These are phyloP conservation scores for Penicillium simplicissimum DNA, from an alignment of 495 filamentous ascomycete genomes.

Conservation along the genomic window DNA sequence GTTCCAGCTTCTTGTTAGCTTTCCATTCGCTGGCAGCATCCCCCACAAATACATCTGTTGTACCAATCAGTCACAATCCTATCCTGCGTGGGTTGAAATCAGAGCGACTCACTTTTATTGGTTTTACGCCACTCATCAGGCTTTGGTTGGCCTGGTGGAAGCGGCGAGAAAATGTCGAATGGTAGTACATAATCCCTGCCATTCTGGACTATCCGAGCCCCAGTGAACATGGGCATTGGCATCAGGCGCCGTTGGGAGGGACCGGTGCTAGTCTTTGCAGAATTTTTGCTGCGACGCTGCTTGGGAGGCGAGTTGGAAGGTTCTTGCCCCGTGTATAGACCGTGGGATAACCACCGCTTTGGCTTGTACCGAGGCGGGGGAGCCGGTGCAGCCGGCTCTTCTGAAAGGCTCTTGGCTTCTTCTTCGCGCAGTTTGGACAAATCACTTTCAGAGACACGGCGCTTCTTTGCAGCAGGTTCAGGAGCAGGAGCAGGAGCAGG, in stretches of 20 bases:
- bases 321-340: constrained; percentile 87
- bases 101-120: constrained; percentile 70
- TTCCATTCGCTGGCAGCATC: constrained; percentile 86
- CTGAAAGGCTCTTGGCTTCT: constrained; percentile 34
- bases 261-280: constrained; percentile 45
- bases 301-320: constrained; percentile 62
- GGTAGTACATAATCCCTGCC: constrained; percentile 84
- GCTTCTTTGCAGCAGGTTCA: constrained; percentile 47
- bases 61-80: constrained; percentile 20
- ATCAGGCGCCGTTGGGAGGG: constrained; percentile 48
- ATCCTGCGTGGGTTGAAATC: background rate
- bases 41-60: constrained; percentile 83
- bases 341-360: constrained; percentile 78
- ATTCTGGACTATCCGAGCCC: constrained; percentile 58
- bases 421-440: constrained; percentile 42
- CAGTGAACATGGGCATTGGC: constrained; percentile 69
- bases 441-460: constrained; percentile 51
- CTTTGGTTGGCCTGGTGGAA: constrained; percentile 82
- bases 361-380: constrained; percentile 39
- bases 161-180: constrained; percentile 83
- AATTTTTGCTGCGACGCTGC: constrained; percentile 60
- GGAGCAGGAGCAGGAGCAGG: constrained; percentile 16
- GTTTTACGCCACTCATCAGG: constrained; percentile 88
- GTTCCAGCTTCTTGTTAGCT: constrained; percentile 68
- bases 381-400: constrained; percentile 35